Conservation (phyloP, 2,329 filamentous ascomycete genomes). For the Nigrograna mackinnonii region DNA sequence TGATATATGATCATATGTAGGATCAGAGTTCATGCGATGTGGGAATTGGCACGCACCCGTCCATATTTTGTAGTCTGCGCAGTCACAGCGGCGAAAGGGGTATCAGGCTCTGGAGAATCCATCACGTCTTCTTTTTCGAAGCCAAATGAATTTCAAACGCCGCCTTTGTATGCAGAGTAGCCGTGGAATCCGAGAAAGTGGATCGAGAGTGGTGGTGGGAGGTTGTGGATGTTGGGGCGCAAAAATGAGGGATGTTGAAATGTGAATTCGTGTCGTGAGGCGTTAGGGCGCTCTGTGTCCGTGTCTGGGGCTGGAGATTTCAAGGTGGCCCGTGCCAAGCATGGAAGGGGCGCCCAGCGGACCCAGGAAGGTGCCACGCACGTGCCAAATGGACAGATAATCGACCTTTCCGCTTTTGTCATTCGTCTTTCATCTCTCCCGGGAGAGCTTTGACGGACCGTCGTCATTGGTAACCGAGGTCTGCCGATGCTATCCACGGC, state of each 20-base stretch:
- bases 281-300: too few species aligned
- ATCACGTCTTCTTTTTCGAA: too few species aligned
- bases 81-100: constrained; percentile 87
- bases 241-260: constrained; percentile 22
- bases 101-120: constrained; percentile 88
- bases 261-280: constrained; percentile 27
- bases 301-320: too few species aligned
- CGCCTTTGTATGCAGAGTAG: too few species aligned
- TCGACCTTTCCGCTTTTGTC: constrained; percentile 1
- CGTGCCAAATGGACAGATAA: too few species aligned
- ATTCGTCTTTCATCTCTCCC: constrained; percentile 2
- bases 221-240: constrained; percentile 24
- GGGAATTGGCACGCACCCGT: constrained; percentile 60
- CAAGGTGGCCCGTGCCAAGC: neutral
- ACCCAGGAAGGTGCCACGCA: too few species aligned
- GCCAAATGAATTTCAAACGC: too few species aligned
- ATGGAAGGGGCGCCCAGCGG: neutral
- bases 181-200: too few species aligned
- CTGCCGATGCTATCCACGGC: constrained; percentile 27
- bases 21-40: constrained; percentile 1
- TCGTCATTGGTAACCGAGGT: constrained; percentile 31
- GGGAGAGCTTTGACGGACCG: constrained; percentile 14
- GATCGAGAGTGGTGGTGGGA: constrained; percentile 5
- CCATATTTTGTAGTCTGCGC: constrained; percentile 78
- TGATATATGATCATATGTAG: constrained; percentile 1